phyloP scores from a whole-genome alignment of 179 eudicot genomes.

The Beta lomatogona region DNA sequence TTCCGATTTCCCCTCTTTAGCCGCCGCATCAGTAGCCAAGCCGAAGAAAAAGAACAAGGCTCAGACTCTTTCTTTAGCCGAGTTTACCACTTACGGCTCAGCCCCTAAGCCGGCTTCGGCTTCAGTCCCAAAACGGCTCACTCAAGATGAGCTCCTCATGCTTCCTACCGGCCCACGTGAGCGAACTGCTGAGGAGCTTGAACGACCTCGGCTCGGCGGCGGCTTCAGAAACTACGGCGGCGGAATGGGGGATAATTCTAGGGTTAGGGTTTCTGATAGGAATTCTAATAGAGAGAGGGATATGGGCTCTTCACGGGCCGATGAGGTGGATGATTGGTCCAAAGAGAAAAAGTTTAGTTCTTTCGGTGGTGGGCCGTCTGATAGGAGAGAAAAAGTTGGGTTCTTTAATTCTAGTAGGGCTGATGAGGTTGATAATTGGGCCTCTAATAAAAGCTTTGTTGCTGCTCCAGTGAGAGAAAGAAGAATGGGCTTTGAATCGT shows the following conservation, averaged over 20 bases:
- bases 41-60: constrained; percentile 78
- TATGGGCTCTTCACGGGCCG: constrained; percentile 70
- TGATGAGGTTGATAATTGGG: constrained; percentile 89
- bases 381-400: constrained; percentile 65
- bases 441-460: constrained; percentile 54
- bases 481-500: constrained; percentile 58
- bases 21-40: constrained; percentile 58
- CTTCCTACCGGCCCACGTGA: constrained; percentile 91
- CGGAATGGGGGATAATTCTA: constrained; percentile 21
- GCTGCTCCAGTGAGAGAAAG: constrained; percentile 51
- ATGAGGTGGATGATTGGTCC: constrained; percentile 84
- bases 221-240: constrained; percentile 60
- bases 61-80: constrained; percentile 57
- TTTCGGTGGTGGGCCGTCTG: constrained; percentile 31
- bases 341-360: constrained; percentile 50
- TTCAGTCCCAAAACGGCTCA: constrained; percentile 29
- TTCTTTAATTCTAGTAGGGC: constrained; percentile 73
- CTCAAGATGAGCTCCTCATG: constrained; percentile 45
- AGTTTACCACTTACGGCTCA: constrained; percentile 35
- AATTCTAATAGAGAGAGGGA: constrained; percentile 32
- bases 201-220: constrained; percentile 53
- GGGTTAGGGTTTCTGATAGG: constrained; percentile 57
- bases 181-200: constrained; percentile 81
- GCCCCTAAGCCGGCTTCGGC: constrained; percentile 17
- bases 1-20: constrained; percentile 66